Conservation (phyloP, 2,329 filamentous ascomycete species). For the Drechslerella dactyloides region DNA sequence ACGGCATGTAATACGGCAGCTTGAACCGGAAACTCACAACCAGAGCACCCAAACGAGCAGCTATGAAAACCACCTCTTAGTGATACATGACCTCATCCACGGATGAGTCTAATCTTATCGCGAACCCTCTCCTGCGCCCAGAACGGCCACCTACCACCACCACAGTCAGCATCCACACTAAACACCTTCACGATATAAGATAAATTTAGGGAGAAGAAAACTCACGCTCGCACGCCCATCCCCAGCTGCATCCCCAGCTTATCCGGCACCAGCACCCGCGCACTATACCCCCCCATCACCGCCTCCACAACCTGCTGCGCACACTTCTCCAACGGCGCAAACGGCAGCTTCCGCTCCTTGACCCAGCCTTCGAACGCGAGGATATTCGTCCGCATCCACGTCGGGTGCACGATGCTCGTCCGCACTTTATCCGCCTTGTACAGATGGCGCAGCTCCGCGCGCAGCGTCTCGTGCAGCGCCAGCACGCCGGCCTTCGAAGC, state of each 20-base stretch:
- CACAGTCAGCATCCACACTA: too few relatives aligned
- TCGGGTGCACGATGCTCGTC: conserved; percentile 70
- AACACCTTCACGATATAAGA: not conserved
- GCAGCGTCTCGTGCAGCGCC: conserved; percentile 71
- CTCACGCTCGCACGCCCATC: not conserved
- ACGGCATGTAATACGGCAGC: too few relatives aligned
- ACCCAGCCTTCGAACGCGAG: conserved; percentile 15
- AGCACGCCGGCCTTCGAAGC: conserved; percentile 71
- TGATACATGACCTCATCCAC: not conserved
- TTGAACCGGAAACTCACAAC: too few relatives aligned
- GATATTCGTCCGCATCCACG: conserved; percentile 65
- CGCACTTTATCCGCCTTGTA: conserved; percentile 70
- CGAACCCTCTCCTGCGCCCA: not conserved
- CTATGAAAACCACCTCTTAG: too few relatives aligned
- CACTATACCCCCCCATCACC: conserved; percentile 35
- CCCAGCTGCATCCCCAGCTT: not conserved
- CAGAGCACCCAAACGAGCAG: too few relatives aligned
- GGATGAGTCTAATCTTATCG: not conserved
- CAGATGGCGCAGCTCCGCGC: conserved; percentile 65
- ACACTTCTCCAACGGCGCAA: conserved; percentile 22
- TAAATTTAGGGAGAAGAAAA: not conserved
- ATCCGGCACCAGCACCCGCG: conserved; percentile 32
- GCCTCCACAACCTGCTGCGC: conserved; percentile 18
- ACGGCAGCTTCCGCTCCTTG: conserved; percentile 17
- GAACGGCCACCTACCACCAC: conserved; percentile 5